These are phyloP conservation scores for Colletotrichum theobromicola DNA, from an alignment of 2,329 filamentous ascomycete genomes.

Conservation along the genomic window DNA sequence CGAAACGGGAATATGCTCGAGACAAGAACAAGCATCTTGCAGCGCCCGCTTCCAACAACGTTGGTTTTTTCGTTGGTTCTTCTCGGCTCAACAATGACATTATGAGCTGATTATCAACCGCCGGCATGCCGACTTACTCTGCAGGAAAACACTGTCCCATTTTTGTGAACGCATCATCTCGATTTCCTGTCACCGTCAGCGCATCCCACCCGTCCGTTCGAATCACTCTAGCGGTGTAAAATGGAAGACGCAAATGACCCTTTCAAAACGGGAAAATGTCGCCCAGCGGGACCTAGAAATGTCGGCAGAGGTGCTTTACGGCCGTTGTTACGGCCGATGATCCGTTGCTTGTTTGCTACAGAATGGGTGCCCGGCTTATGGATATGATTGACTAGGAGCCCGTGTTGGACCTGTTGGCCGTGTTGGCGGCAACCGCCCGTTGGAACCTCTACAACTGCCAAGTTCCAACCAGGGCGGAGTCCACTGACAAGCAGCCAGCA, in stretches of 20 bases:
- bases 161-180: background rate
- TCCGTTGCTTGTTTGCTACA: background rate
- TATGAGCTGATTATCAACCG: background rate
- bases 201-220: background rate
- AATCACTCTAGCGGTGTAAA: background rate
- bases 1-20: background rate
- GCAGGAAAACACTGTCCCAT: background rate
- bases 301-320: background rate
- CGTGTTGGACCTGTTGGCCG: background rate
- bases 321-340: background rate
- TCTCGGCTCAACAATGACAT: background rate
- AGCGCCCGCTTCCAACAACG: background rate
- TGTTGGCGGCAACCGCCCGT: background rate
- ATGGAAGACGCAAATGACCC: background rate
- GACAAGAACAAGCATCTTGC: background rate
- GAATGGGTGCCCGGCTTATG: background rate
- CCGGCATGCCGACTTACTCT: background rate
- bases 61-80: background rate
- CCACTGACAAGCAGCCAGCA: background rate
- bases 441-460: background rate
- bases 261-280: background rate
- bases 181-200: background rate
- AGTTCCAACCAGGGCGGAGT: background rate
- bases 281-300: background rate
- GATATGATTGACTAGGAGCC: background rate